Base-by-base conservation (phyloP, 108 stramenopile genomes). In the Chaetoceros tenuissimus region DNA sequence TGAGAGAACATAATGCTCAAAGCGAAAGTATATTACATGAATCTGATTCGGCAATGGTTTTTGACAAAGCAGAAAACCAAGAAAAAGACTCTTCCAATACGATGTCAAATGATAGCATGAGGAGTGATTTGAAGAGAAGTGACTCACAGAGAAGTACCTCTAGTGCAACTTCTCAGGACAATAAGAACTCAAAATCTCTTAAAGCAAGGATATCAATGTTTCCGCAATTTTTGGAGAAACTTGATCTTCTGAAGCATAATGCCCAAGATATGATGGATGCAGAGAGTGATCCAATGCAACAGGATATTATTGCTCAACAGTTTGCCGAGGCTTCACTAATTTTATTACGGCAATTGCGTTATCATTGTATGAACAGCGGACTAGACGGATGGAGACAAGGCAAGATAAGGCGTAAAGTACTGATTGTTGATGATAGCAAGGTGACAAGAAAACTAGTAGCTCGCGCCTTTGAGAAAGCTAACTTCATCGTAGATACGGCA, bases 321-420 rank as follows among this genome's bases (percentile, higher is more conserved):
- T 93, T 85, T 71, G 92, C 87, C 2, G 86, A 88, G 51, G 83
- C 87, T n/a, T 92, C 86, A 8, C 55, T 92, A 26, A 88, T 81
- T n/a, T 86, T 88, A 56, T 64, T 94, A 23, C 64, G 88, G 29
- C 92, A 94, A 51, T 75, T 94, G 3, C 72, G 92, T n/a, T 94
- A 89, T 60, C 88, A 94, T 57, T 94, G 92, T 53, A 94, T 94
- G 92, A 85, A 89, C 48, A 84, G 77, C 53, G 87, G 85, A 10
- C 72, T 94, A 24, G 92, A 90, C 60, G 92, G 92, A 0, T 94
- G 92, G 92, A 58, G 92, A 59, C 88, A 94, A 54, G 84, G 86
- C 17, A 82, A 85, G 17, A 60, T 85, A 31, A 77, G 83, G 44
- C 60, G 92, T 27, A 94, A 94, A 66, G 76, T 89, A 22, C 69